Conservation (phyloP, 306 rosid species). For the Vachellia pachyceras region DNA sequence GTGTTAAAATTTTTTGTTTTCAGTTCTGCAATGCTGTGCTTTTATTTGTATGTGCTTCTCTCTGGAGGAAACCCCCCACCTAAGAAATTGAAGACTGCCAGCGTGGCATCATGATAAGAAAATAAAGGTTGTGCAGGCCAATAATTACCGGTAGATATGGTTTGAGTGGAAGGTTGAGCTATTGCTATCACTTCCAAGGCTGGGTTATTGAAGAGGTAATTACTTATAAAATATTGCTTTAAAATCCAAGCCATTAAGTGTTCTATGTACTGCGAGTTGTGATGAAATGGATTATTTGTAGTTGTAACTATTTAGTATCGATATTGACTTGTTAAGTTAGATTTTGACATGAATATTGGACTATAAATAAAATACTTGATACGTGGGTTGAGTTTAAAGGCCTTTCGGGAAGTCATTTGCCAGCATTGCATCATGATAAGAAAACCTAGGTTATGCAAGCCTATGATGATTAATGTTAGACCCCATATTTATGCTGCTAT, state of each 20-base stretch:
- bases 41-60: constrained; percentile 73
- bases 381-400: constrained; percentile 12
- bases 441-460: constrained; percentile 32
- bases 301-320: constrained; percentile 12
- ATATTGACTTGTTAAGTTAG: constrained; percentile 23
- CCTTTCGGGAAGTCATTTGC: no score
- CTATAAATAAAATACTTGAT: not conserved
- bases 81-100: constrained; percentile 77
- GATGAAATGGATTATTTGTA: constrained; percentile 30
- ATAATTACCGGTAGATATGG: constrained; percentile 12
- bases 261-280: constrained; percentile 14
- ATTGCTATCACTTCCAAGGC: constrained; percentile 30
- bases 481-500: constrained; percentile 35
- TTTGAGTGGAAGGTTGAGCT: constrained; percentile 31
- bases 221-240: constrained; percentile 21
- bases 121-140: constrained; percentile 29
- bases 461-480: not conserved
- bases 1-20: constrained; percentile 18
- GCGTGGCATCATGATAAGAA: constrained; percentile 53
- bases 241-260: constrained; percentile 28
- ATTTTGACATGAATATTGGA: constrained; percentile 22
- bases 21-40: constrained; percentile 95
- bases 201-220: constrained; percentile 37
- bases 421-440: constrained; percentile 53
- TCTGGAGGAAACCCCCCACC: constrained; percentile 97